Evolutionary conservation across 495 filamentous ascomycete genomes (phyloP).

Genomic region (Trichoderma reesei): DNA sequence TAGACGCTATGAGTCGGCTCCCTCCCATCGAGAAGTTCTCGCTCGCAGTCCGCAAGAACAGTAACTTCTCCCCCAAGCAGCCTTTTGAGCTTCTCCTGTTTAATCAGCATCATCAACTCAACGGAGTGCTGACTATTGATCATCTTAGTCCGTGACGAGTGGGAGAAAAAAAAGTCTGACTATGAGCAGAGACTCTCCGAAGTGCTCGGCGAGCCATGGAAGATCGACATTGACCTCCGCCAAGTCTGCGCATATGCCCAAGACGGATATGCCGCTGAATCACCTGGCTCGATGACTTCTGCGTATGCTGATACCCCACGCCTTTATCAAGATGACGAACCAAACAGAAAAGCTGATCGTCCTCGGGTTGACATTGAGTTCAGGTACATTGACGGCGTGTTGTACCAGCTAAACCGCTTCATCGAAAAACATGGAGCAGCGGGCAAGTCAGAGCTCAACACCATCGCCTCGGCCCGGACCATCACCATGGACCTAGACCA

Average conservation of each 20-base stretch:
- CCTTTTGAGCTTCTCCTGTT: no score
- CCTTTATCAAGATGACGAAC: not conserved
- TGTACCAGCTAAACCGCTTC: slow-evolving; percentile 31
- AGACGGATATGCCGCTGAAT: slow-evolving; percentile 37
- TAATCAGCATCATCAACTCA: not conserved
- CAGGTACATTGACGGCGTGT: slow-evolving; percentile 37
- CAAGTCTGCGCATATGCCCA: slow-evolving; percentile 40
- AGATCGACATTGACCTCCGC: slow-evolving; percentile 35
- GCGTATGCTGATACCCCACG: slow-evolving; percentile 21
- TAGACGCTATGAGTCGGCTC: slow-evolving; percentile 26
- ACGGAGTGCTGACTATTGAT: slow-evolving; percentile 4
- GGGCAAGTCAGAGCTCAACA: slow-evolving; percentile 38
- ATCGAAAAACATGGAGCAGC: slow-evolving; percentile 22
- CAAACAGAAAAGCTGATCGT: not conserved
- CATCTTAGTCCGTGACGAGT: slow-evolving; percentile 42
- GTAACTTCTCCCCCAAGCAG: slow-evolving; percentile 13
- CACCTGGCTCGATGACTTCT: slow-evolving; percentile 34
- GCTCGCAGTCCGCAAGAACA: slow-evolving; percentile 43
- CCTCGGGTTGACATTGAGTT: not conserved
- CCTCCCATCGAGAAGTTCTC: slow-evolving; percentile 41
- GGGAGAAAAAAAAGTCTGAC: slow-evolving; percentile 36
- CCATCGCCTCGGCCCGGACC: slow-evolving; percentile 31
- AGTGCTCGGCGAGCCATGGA: slow-evolving; percentile 36
- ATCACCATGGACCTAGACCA: slow-evolving; percentile 39
- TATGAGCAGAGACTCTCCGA: slow-evolving; percentile 34